Conservation (phyloP, 2,329 filamentous ascomycete species). For the Triangularia setosa region DNA sequence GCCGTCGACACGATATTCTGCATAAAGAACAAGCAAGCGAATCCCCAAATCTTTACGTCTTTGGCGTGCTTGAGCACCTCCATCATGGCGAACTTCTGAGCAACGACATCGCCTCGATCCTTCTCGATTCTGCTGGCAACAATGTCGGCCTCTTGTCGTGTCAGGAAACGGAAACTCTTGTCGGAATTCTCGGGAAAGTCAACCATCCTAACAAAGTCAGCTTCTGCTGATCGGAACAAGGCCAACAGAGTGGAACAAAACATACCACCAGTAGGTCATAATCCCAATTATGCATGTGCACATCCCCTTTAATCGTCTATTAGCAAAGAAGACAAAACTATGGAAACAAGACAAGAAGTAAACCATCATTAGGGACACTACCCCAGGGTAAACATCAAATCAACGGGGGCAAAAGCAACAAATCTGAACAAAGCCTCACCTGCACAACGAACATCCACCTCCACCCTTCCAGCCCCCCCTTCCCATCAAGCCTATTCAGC, state of each 20-base stretch:
- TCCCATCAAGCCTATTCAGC: slow-evolving; percentile 59
- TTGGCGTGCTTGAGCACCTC: slow-evolving; percentile 54
- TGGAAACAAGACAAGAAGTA: too few species aligned
- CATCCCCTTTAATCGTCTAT: slow-evolving; percentile 36
- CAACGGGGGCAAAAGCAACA: background rate
- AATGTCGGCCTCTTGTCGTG: slow-evolving; percentile 50
- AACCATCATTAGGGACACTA: too few species aligned
- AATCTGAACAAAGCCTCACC: background rate
- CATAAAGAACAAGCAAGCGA: slow-evolving; percentile 61
- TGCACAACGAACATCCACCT: slow-evolving; percentile 68
- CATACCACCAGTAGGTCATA: slow-evolving; percentile 58
- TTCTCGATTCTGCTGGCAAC: slow-evolving; percentile 55
- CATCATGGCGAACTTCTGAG: slow-evolving; percentile 52
- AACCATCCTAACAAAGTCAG: slow-evolving; percentile 43
- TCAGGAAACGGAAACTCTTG: slow-evolving; percentile 55
- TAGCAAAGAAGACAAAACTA: background rate
- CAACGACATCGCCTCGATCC: slow-evolving; percentile 57
- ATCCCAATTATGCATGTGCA: slow-evolving; percentile 58
- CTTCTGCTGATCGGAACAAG: background rate
- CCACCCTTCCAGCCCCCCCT: slow-evolving; percentile 56
- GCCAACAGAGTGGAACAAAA: background rate
- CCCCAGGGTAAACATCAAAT: background rate
- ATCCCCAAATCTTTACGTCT: slow-evolving; percentile 62
- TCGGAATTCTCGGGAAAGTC: slow-evolving; percentile 63
- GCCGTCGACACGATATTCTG: slow-evolving; percentile 64